Percentiles rank a stretch among this genome's conserved stretches.
Conservation (phyloP, 441 rosid species). For the Geranium incanum region DNA sequence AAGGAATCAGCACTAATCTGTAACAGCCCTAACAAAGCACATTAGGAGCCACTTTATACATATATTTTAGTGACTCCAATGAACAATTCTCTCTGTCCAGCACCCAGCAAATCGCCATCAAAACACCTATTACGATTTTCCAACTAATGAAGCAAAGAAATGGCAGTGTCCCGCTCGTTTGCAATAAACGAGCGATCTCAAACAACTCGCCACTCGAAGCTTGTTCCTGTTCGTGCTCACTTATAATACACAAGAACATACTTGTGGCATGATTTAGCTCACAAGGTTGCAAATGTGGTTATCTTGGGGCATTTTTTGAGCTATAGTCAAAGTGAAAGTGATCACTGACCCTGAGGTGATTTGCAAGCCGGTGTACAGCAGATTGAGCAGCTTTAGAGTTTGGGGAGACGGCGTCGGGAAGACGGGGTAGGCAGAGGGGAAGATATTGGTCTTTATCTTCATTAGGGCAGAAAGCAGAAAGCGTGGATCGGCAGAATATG, state of each 20-base stretch:
- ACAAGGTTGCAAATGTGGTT: slow-evolving; percentile 14
- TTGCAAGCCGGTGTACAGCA: slow-evolving; percentile 44
- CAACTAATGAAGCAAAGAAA: neutral
- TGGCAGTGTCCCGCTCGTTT: neutral
- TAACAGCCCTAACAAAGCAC: slow-evolving; percentile 18
- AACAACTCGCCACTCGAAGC: neutral
- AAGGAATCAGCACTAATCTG: slow-evolving; percentile 10
- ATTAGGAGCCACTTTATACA: slow-evolving; percentile 22
- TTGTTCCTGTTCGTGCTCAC: too few species aligned
- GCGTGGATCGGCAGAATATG: slow-evolving; percentile 68
- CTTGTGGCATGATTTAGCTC: neutral
- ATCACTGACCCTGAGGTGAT: slow-evolving; percentile 47
- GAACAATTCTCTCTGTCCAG: neutral
- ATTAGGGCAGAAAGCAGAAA: slow-evolving; percentile 38
- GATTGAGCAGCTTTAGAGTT: slow-evolving; percentile 41
- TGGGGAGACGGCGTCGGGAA: slow-evolving; percentile 57
- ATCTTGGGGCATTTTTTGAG: slow-evolving; percentile 9
- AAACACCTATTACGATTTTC: neutral
- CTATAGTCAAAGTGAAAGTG: slow-evolving; percentile 39
- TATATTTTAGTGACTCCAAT: slow-evolving; percentile 10
- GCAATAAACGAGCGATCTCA: neutral
- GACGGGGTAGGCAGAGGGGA: slow-evolving; percentile 73
- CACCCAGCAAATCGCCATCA: neutral
- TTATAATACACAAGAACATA: neutral
- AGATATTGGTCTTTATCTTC: slow-evolving; percentile 42